phyloP scores from a whole-genome alignment of 73 alveolate genomes.

The Blepharisma stoltei region DNA sequence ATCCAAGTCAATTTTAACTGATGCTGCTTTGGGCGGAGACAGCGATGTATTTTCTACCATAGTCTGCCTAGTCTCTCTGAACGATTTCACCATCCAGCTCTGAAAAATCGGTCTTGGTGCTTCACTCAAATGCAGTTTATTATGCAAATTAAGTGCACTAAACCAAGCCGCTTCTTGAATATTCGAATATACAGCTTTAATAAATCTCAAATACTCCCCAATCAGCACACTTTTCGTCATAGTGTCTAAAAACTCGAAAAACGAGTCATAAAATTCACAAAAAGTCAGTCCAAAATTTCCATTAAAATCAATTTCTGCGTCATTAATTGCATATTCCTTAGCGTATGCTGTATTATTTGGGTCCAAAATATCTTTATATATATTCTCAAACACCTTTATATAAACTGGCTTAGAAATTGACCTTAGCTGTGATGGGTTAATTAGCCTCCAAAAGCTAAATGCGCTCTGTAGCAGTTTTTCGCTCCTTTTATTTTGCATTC shows the following conservation, averaged over 20 bases:
- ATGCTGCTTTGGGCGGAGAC: no score
- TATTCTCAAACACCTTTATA: background rate
- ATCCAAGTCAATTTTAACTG: no score
- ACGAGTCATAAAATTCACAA: constrained; percentile 17
- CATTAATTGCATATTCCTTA: background rate
- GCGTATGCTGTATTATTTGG: background rate
- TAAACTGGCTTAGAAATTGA: constrained; percentile 12
- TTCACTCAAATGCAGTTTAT: background rate
- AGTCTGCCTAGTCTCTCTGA: no score
- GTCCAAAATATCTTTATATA: background rate
- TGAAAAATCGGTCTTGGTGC: background rate
- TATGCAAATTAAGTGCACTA: background rate
- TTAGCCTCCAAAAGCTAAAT: background rate
- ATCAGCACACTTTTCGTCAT: background rate
- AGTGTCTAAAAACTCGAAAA: background rate
- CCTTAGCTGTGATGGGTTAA: background rate
- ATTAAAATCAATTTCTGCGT: constrained; percentile 6
- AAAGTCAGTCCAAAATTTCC: constrained; percentile 16
- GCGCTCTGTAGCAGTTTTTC: background rate
- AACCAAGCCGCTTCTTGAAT: background rate
- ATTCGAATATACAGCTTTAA: background rate
- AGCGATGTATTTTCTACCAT: no score
- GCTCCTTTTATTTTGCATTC: background rate
- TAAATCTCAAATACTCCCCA: constrained; percentile 1
- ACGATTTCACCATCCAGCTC: background rate